phyloP scores from a whole-genome alignment of 176 grass and related monocot genomes.

The Rhynchospora pubera region DNA sequence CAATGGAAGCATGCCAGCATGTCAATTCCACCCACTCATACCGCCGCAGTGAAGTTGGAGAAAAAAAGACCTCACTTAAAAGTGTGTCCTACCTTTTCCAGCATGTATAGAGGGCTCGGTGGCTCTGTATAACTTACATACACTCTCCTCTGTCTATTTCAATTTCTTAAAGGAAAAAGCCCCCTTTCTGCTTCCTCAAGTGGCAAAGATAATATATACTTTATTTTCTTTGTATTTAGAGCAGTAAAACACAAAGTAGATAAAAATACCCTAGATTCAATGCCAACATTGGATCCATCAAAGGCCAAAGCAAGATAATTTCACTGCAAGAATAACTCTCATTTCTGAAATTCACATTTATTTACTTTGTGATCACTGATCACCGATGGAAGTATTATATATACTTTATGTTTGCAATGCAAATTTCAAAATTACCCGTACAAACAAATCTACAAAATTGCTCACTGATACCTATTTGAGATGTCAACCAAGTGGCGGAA shows the following conservation, averaged over 20 bases:
- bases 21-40: no score
- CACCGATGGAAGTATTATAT: neutral
- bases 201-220: neutral
- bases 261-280: neutral
- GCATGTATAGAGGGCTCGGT: neutral
- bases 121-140: neutral
- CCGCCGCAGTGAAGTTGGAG: neutral
- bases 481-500: constrained; percentile 6
- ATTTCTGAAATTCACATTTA: neutral
- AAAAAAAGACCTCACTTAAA: neutral
- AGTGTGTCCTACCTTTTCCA: neutral
- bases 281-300: neutral
- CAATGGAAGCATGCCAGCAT: no score
- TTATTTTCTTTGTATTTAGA: neutral
- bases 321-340: neutral
- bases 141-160: neutral
- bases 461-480: neutral
- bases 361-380: neutral
- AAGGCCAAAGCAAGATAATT: neutral
- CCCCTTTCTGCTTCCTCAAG: neutral
- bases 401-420: neutral
- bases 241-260: neutral
- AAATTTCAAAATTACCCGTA: neutral
- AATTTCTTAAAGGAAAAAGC: neutral
- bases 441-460: neutral